Percentiles rank a stretch among this genome's conserved stretches.
phyloP scores from a whole-genome alignment of 345 rosid genomes.

The Eucalyptus tenuipes region DNA sequence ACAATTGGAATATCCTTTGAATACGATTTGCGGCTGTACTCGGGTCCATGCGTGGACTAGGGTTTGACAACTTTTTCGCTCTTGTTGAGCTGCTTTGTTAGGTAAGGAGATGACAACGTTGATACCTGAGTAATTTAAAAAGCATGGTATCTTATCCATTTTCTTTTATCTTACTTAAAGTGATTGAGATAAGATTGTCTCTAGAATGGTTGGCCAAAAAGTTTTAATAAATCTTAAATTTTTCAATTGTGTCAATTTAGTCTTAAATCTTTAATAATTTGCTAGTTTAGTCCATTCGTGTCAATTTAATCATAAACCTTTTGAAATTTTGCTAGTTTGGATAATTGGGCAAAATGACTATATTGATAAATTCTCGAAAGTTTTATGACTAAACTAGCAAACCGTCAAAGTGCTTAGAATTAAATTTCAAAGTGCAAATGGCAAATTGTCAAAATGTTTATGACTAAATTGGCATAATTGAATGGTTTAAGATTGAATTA shows the following conservation, averaged over 20 bases:
- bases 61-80: neutral
- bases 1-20: neutral
- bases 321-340: no score
- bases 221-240: neutral
- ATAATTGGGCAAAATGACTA: no score
- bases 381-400: neutral
- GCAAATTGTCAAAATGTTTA: no score
- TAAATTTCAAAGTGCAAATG: no score
- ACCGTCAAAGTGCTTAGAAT: neutral
- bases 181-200: neutral
- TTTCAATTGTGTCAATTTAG: neutral
- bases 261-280: no score
- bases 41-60: neutral
- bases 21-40: neutral
- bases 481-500: no score
- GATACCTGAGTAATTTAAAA: neutral
- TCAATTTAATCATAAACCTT: no score
- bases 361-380: no score
- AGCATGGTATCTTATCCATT: neutral
- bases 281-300: accelerated
- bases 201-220: no score
- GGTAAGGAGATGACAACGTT: neutral
- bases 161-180: neutral
- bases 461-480: no score
- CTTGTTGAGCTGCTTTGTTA: neutral